These are phyloP conservation scores for Sarocladiaceae sp. DNA, from an alignment of 2,329 filamentous ascomycete genomes.

Conservation along the genomic window DNA sequence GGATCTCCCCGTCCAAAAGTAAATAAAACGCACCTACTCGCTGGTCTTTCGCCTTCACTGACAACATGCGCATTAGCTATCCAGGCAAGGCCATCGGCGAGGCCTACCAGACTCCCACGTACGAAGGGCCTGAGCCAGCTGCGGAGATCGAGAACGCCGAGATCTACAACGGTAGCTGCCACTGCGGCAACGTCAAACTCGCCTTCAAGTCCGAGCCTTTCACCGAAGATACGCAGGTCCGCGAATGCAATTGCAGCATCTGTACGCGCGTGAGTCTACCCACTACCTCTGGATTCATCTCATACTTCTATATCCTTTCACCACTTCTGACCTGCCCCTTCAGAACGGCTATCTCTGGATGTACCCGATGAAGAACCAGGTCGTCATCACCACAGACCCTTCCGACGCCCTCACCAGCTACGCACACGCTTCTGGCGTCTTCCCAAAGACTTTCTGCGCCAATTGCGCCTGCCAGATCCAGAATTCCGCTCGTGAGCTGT, in stretches of 20 bases:
- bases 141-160: conserved; percentile 29
- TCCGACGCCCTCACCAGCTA: conserved; percentile 29
- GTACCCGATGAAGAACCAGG: conserved; percentile 32
- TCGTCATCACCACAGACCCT: conserved; percentile 32
- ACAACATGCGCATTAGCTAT: conserved; percentile 23
- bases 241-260: conserved; percentile 46
- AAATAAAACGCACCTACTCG: too few relatives aligned
- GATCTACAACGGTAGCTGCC: conserved; percentile 44
- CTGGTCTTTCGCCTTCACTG: background rate
- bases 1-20: conserved; percentile 30
- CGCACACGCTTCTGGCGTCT: conserved; percentile 23
- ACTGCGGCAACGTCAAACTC: conserved; percentile 43
- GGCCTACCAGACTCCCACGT: conserved; percentile 28
- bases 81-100: conserved; percentile 29
- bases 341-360: conserved; percentile 39
- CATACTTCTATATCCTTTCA: background rate
- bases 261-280: conserved; percentile 32
- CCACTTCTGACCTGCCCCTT: background rate
- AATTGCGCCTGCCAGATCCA: conserved; percentile 39
- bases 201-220: conserved; percentile 37
- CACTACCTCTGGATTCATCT: background rate
- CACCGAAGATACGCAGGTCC: conserved; percentile 20
- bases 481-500: conserved; percentile 22
- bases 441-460: conserved; percentile 41
- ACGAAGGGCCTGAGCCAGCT: conserved; percentile 34